A percentile compares a stretch with the other conserved stretches of the same genome.
Evolutionary conservation across 495 filamentous ascomycete species (phyloP).

Genomic region (Amniculicola lignicola): DNA sequence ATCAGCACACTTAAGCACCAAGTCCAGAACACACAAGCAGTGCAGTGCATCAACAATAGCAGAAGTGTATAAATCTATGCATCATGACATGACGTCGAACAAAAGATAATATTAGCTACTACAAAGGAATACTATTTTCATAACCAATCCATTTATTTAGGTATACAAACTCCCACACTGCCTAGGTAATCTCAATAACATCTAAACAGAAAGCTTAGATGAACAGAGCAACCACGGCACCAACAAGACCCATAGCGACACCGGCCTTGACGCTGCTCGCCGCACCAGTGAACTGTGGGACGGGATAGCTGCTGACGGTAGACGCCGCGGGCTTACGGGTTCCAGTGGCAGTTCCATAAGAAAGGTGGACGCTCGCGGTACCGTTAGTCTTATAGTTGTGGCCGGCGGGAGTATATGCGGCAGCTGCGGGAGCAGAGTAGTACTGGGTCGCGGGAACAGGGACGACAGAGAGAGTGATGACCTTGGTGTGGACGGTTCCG

Average conservation of each 20-base stretch:
- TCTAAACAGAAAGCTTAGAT: neutral
- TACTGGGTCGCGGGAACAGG: conserved; percentile 2
- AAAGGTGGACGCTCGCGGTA: neutral
- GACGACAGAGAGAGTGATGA: conserved; percentile 7
- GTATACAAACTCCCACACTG: too few relatives aligned
- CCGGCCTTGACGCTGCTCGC: neutral
- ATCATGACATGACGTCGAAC: too few relatives aligned
- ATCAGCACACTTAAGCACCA: too few relatives aligned
- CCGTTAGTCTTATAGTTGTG: conserved; percentile 1
- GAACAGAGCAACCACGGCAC: conserved; percentile 1
- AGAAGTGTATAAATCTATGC: too few relatives aligned
- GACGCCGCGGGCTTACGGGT: neutral
- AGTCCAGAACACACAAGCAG: too few relatives aligned
- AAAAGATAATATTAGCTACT: too few relatives aligned
- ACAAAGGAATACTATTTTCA: too few relatives aligned
- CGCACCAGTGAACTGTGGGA: conserved; percentile 13
- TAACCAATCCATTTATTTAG: too few relatives aligned
- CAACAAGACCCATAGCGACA: neutral
- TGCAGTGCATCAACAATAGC: too few relatives aligned
- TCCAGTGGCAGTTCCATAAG: neutral
- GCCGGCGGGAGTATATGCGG: neutral
- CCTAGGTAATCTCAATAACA: neutral
- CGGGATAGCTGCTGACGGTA: neutral
- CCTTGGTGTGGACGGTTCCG: neutral
- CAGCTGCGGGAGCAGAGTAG: neutral